These are phyloP conservation scores for Pseudocercospora ulei DNA, from an alignment of 2,329 filamentous ascomycete species.

Conservation along the genomic window DNA sequence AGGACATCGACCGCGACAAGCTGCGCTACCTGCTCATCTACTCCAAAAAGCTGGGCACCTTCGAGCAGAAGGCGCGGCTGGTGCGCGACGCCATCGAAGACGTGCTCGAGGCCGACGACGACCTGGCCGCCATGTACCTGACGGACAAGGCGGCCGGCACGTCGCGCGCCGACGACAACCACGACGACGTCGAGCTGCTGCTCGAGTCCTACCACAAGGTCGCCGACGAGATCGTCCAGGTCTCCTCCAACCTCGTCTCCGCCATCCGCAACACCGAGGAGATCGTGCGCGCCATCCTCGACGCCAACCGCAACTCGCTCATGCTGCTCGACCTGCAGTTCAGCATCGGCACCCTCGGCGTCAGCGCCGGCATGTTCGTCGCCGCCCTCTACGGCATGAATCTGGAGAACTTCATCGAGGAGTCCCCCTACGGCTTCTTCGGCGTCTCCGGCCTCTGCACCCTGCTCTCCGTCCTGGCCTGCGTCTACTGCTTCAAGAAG, in stretches of 20 bases:
- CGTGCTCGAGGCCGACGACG: conserved; percentile 89
- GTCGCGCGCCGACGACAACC: conserved; percentile 67
- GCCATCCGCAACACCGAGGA: conserved; percentile 97
- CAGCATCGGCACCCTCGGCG: conserved; percentile 85
- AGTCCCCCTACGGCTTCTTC: conserved; percentile 76
- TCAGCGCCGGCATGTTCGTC: conserved; percentile 87
- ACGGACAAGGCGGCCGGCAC: conserved; percentile 74
- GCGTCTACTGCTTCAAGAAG: conserved; percentile 72
- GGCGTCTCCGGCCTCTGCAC: conserved; percentile 63
- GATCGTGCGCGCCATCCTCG: conserved; percentile 92
- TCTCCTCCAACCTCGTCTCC: conserved; percentile 82
- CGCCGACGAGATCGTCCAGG: conserved; percentile 94
- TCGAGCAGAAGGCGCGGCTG: conserved; percentile 91
- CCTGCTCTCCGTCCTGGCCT: conserved; percentile 64
- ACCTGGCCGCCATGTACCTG: conserved; percentile 88
- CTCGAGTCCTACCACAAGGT: conserved; percentile 97
- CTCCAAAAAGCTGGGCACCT: conserved; percentile 90
- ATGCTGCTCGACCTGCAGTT: conserved; percentile 97
- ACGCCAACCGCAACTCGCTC: conserved; percentile 93
- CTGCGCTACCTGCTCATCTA: conserved; percentile 81
- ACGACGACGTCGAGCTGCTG: conserved; percentile 94
- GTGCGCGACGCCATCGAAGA: conserved; percentile 94
- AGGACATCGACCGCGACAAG: conserved; percentile 93
- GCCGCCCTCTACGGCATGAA: conserved; percentile 99
- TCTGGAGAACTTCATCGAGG: conserved; percentile 95